Evolutionary conservation across 2,329 filamentous ascomycete species (phyloP), one percentile per base, ranked within the genome.

Genomic region (Herpotrichia juniperi): DNA sequence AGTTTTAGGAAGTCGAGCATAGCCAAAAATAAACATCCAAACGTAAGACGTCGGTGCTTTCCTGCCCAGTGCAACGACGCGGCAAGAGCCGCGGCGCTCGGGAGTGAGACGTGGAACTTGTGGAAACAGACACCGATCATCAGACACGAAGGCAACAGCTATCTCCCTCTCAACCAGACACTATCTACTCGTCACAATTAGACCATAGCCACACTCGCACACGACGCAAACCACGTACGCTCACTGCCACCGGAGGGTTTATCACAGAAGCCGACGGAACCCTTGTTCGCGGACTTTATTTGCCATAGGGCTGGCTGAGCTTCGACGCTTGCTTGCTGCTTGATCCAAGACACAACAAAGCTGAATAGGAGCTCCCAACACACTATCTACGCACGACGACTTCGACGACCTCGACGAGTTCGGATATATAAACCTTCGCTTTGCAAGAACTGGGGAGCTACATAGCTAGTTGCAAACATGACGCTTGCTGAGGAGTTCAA

Each of bases 401-500:
- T 30, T 30, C n/a, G n/a, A n/a, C n/a, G n/a, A 16, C 32, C 24
- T 19, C 24, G 11, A 7, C 46, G 12, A 40, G 32, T 42, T 22
- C 16, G 25, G 24, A 14, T n/a, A 30, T 43, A 28, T 30, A 17
- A 9, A 28, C 14, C 3, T 9, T 8, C 4, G 12, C 16, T 14
- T 24, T 28, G n/a, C n/a, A 32, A 17, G 3, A 3, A 31, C 30
- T 34, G 25, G 35, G 14, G 12, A 50, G 28, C 25, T 44, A 17
- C 16, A 19, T 6, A 28, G 26, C 26, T 28, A 28, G 49, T 43
- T 45, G 60, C 53, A 61, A 63, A 50, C 0, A 86, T 86, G 84
- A 83, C 83, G 60, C 69, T 87, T 58, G 76, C 79, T 48, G 84
- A 87, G 57, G 85, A 87, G 73, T 81, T 87, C 69, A 83, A 76